A percentile compares a stretch with the other conserved stretches of the same genome.
Evolutionary conservation across 2,329 filamentous ascomycete genomes (phyloP).

Genomic region (Drechslerella coelobrocha): DNA sequence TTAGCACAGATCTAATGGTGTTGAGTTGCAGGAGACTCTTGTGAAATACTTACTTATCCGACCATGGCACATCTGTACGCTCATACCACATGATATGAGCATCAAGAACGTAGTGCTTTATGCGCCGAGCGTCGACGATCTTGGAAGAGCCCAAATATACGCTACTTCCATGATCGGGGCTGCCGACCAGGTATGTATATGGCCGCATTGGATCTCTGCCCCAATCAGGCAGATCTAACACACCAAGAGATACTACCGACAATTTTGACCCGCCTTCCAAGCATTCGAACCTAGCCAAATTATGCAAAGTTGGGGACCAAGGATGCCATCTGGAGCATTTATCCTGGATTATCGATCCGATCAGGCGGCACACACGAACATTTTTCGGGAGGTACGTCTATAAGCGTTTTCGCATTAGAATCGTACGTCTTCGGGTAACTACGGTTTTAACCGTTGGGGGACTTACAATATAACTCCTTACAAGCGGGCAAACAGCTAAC

Average conservation of each 20-base stretch:
- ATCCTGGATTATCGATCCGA: background rate
- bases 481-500: background rate
- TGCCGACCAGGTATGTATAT: background rate
- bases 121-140: background rate
- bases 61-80: conserved; percentile 26
- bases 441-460: background rate
- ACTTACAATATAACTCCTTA: conserved; percentile 9
- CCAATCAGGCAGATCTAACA: background rate
- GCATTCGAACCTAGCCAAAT: background rate
- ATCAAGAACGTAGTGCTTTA: background rate
- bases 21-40: background rate
- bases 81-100: conserved; percentile 33
- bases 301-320: background rate
- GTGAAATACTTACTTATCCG: conserved; percentile 14
- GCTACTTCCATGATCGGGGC: background rate
- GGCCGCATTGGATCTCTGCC: background rate
- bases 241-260: background rate
- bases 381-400: conserved; percentile 20
- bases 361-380: conserved; percentile 24
- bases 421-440: no score
- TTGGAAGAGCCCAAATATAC: background rate
- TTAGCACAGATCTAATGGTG: background rate
- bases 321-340: background rate
- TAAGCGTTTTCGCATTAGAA: background rate
- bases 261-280: background rate